Percentiles rank a stretch among this genome's conserved stretches.
Evolutionary conservation across 495 filamentous ascomycete genomes (phyloP).

Genomic region (Penicillium angulare): DNA sequence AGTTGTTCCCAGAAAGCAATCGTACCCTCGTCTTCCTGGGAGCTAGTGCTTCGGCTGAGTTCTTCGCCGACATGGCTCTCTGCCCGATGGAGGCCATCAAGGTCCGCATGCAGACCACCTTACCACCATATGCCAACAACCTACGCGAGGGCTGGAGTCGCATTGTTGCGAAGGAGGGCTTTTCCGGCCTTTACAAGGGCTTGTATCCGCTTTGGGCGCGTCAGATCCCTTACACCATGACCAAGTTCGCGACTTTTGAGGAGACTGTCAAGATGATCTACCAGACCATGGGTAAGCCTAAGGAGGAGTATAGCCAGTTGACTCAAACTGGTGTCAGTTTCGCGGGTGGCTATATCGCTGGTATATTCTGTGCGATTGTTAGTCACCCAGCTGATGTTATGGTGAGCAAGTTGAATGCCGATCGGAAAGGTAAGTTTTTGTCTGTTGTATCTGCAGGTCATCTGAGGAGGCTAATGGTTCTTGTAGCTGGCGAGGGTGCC

Average conservation of each 20-base stretch:
- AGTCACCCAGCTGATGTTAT: constrained; percentile 69
- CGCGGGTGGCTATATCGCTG: constrained; percentile 69
- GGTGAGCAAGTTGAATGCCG: constrained; percentile 69
- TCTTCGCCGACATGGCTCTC: constrained; percentile 65
- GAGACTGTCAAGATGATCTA: constrained; percentile 65
- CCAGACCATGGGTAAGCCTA: constrained; percentile 59
- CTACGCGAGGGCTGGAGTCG: constrained; percentile 63
- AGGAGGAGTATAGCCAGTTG: constrained; percentile 59
- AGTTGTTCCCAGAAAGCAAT: constrained; percentile 58
- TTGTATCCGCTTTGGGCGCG: constrained; percentile 68
- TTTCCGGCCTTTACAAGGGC: constrained; percentile 64
- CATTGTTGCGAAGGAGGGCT: constrained; percentile 58
- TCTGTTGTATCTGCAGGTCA: neutral
- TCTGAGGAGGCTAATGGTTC: constrained; percentile 8
- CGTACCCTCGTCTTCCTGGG: constrained; percentile 64
- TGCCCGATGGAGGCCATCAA: constrained; percentile 72
- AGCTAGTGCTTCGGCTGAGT: constrained; percentile 65
- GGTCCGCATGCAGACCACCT: constrained; percentile 69
- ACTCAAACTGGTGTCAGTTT: constrained; percentile 70
- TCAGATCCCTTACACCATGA: constrained; percentile 76
- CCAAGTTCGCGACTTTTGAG: constrained; percentile 75
- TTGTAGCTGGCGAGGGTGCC: constrained; percentile 59
- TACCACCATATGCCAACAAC: constrained; percentile 62
- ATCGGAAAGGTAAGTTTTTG: constrained; percentile 53
- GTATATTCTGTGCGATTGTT: constrained; percentile 65